Conservation (phyloP, 2,329 filamentous ascomycete genomes). For the Cladosporium velox region DNA sequence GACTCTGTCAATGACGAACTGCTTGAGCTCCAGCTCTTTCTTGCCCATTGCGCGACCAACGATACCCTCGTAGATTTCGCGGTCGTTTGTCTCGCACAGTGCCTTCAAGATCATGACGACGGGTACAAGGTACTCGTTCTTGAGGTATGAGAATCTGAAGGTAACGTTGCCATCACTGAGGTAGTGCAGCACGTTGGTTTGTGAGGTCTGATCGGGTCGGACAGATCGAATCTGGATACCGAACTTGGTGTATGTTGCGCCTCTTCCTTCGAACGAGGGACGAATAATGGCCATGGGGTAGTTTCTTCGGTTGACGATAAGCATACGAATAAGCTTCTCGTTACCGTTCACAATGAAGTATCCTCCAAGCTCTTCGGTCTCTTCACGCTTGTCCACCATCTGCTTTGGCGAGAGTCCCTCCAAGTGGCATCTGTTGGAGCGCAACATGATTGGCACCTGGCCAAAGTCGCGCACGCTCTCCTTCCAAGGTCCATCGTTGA, state of each 20-base stretch:
- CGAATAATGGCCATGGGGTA: conserved; percentile 93
- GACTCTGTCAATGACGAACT: conserved; percentile 89
- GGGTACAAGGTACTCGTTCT: conserved; percentile 94
- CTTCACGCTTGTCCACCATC: conserved; percentile 85
- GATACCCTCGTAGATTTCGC: conserved; percentile 92
- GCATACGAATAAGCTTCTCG: conserved; percentile 91
- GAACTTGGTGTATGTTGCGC: conserved; percentile 81
- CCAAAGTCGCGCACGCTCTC: conserved; percentile 85
- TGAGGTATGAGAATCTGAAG: conserved; percentile 96
- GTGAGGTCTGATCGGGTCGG: conserved; percentile 94
- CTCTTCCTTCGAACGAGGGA: conserved; percentile 85
- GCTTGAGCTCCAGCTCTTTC: conserved; percentile 77
- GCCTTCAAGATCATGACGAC: conserved; percentile 97
- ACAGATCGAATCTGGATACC: conserved; percentile 91
- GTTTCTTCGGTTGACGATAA: conserved; percentile 87
- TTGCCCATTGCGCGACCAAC: conserved; percentile 71
- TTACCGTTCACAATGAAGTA: conserved; percentile 98
- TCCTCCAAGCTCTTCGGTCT: conserved; percentile 92
- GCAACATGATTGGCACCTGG: conserved; percentile 86
- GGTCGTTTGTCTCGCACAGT: conserved; percentile 90
- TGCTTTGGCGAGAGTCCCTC: conserved; percentile 80
- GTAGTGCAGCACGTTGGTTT: conserved; percentile 96
- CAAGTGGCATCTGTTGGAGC: conserved; percentile 90
- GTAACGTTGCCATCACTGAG: conserved; percentile 94
- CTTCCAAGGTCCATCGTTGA: conserved; percentile 84